phyloP scores from a whole-genome alignment of 176 grass and related monocot genomes.

The Musa troglodytarum region DNA sequence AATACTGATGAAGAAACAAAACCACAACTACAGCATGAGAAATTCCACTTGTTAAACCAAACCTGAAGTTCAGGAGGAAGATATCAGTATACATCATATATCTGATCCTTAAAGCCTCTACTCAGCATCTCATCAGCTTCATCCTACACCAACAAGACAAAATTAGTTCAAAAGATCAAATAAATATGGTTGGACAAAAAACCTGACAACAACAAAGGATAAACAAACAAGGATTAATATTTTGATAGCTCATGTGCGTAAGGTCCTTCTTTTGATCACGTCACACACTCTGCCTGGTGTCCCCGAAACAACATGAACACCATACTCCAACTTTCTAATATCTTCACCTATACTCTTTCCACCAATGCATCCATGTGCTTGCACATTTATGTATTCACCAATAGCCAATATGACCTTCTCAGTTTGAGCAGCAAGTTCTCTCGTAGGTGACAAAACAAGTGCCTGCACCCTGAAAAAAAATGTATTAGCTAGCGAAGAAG shows the following conservation, averaged over 20 bases:
- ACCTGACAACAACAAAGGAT: neutral
- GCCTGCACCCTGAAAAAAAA: conserved; percentile 55
- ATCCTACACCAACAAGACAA: conserved; percentile 34
- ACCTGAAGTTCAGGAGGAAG: conserved; percentile 86
- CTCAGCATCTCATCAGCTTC: conserved; percentile 96
- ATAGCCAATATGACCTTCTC: conserved; percentile 69
- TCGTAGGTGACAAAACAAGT: conserved; percentile 77
- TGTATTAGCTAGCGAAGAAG: neutral
- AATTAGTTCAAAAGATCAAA: neutral
- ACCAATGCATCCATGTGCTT: conserved; percentile 72
- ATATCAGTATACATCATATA: conserved; percentile 83
- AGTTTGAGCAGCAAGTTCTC: conserved; percentile 80
- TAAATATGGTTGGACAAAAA: neutral
- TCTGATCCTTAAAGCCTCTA: conserved; percentile 93
- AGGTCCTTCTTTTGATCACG: conserved; percentile 79
- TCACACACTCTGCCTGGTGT: conserved; percentile 77
- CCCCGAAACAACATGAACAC: conserved; percentile 76
- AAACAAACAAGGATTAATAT: conserved; percentile 64
- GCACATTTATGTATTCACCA: conserved; percentile 58
- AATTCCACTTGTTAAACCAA: neutral
- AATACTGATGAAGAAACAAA: no score
- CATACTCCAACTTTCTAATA: conserved; percentile 72
- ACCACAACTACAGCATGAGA: neutral
- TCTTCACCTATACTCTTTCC: conserved; percentile 79
- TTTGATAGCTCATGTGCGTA: conserved; percentile 76